Conservation (phyloP, 176 grass and related monocot genomes). For the Microstegium vimineum region DNA sequence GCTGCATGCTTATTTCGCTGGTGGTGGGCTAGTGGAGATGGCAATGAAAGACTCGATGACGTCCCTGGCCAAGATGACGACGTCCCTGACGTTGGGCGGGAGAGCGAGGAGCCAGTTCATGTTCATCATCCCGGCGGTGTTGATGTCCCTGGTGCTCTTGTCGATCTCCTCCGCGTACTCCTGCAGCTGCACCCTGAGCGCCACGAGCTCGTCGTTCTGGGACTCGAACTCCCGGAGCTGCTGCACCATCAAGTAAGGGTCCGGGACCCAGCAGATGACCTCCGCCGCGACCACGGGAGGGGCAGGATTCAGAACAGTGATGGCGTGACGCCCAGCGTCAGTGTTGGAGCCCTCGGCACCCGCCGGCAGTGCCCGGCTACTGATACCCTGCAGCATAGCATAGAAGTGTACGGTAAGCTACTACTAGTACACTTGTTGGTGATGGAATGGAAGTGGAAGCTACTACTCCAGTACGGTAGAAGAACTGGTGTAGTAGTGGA, state of each 20-base stretch:
- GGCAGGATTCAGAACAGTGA: background rate
- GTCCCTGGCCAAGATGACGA: slow-evolving; percentile 1
- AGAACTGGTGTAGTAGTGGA: background rate
- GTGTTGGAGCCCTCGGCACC: background rate
- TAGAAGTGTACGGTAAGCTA: background rate
- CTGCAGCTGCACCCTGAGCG: slow-evolving; percentile 22
- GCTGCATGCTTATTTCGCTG: background rate
- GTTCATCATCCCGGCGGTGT: background rate
- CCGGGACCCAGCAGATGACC: background rate
- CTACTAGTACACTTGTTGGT: too few species aligned
- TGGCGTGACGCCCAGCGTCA: background rate
- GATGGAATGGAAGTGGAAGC: background rate
- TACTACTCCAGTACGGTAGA: too few species aligned
- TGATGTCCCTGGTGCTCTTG: background rate
- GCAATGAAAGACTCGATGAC: background rate
- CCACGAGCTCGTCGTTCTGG: background rate
- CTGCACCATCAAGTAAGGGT: slow-evolving; percentile 5
- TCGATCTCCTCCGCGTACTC: slow-evolving; percentile 14
- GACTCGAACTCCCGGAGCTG: slow-evolving; percentile 17
- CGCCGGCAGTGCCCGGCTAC: background rate
- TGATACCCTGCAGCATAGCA: background rate
- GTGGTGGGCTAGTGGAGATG: background rate
- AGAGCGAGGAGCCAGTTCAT: background rate
- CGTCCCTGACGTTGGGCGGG: slow-evolving; percentile 4
- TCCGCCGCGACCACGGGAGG: background rate